These are phyloP conservation scores for Scedosporium boydii DNA, from an alignment of 2,329 filamentous ascomycete species.

Conservation along the genomic window DNA sequence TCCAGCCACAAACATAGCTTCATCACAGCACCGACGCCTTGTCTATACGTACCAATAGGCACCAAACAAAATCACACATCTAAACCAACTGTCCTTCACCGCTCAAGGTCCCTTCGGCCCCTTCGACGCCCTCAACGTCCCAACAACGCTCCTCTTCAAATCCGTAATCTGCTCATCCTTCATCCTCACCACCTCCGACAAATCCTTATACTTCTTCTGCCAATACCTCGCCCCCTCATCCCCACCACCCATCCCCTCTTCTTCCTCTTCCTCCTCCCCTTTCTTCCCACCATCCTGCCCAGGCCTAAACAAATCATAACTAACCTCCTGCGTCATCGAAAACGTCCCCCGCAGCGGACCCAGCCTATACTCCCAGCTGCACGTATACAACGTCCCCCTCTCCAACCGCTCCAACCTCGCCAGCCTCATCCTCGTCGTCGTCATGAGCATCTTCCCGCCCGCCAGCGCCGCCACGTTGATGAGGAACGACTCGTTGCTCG, in stretches of 20 bases:
- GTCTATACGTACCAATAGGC: background rate
- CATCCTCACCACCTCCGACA: conserved; percentile 50
- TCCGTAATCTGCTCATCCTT: conserved; percentile 42
- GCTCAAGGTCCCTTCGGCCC: background rate
- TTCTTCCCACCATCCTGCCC: conserved; percentile 10
- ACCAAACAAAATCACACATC: background rate
- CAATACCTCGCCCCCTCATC: conserved; percentile 29
- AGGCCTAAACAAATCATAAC: background rate
- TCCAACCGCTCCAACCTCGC: conserved; percentile 32
- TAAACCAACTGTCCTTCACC: too few relatives aligned
- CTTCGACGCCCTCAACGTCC: conserved; percentile 18
- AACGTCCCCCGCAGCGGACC: conserved; percentile 44
- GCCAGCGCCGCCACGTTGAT: conserved; percentile 49
- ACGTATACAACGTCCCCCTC: conserved; percentile 36
- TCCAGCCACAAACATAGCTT: too few relatives aligned
- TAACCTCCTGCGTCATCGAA: conserved; percentile 33
- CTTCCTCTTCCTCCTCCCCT: conserved; percentile 11
- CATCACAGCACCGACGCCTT: too few relatives aligned
- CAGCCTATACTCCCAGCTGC: conserved; percentile 46
- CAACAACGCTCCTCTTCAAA: conserved; percentile 33
- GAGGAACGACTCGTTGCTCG: conserved; percentile 44
- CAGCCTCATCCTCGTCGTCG: conserved; percentile 27
- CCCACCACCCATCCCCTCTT: conserved; percentile 5
- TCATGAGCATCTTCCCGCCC: conserved; percentile 42
- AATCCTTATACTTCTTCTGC: conserved; percentile 44